Conservation (phyloP, 1,139 yeast genomes). For the Diutina mesorugosa region DNA sequence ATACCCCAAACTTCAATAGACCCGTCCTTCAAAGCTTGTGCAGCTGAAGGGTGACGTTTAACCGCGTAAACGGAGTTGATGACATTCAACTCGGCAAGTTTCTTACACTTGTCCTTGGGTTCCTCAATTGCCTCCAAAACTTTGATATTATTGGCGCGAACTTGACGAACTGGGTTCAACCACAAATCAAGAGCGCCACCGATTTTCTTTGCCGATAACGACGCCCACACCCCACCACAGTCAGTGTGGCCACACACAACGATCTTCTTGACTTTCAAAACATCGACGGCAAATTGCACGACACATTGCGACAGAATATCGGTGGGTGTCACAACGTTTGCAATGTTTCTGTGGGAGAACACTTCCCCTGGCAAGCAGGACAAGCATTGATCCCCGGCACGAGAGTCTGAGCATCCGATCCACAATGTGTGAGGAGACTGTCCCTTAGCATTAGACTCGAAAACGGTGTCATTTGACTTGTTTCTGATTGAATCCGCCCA, state of each 20-base stretch:
- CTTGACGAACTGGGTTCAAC: conserved; percentile 64
- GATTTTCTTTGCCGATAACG: conserved; percentile 53
- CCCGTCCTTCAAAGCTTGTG: conserved; percentile 54
- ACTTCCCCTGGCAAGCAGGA: conserved; percentile 87
- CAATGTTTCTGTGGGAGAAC: conserved; percentile 88
- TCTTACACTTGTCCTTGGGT: conserved; percentile 47
- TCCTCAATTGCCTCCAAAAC: conserved; percentile 28
- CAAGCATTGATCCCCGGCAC: conserved; percentile 72
- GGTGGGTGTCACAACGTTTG: conserved; percentile 61
- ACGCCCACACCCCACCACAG: conserved; percentile 94
- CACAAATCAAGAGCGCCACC: conserved; percentile 72
- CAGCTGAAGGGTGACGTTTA: conserved; percentile 64
- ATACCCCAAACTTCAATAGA: conserved; percentile 82
- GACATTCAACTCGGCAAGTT: conserved; percentile 72
- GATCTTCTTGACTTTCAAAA: conserved; percentile 68
- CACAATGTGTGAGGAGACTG: conserved; percentile 90
- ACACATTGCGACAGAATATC: conserved; percentile 76
- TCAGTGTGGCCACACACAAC: conserved; percentile 96
- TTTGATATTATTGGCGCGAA: conserved; percentile 45
- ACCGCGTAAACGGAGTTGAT: conserved; percentile 43
- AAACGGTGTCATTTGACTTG: conserved; percentile 47
- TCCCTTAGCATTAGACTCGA: conserved; percentile 66
- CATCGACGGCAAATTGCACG: conserved; percentile 83
- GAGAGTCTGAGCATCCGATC: conserved; percentile 94
- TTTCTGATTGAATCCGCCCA: conserved; percentile 53